Base-by-base conservation (phyloP, 345 rosid genomes). In the Sisymbrium altissimum region DNA sequence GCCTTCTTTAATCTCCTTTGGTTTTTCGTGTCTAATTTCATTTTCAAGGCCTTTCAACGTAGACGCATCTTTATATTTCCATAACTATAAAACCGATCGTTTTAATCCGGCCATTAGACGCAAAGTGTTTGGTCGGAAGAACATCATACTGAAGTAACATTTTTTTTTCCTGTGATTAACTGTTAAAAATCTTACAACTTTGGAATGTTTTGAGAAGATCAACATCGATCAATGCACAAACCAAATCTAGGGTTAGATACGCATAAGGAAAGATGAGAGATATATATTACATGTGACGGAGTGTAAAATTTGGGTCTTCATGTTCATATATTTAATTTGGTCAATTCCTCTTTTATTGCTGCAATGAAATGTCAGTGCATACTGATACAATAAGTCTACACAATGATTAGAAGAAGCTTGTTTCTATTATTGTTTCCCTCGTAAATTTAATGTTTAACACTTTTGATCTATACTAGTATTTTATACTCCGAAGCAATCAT, bases 161-260 rank as follows among this genome's bases (percentile, higher is more conserved):
- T 25, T 30, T 30, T 30, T 30, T n/a, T 27, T 3, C 7, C 7
- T 4, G 18, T 29, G 15, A 18, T 64, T 9, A 44, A 64, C 15
- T 64, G 69, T 30, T 18, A 33, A 6, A 40, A 45, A 39, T 40
- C 52, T 53, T 54, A 15, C 30, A n/a, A 36, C 48, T 48, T 15
- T 48, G 60, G 68, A 60, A 71, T 60, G 60, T 60, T 71, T 71
- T 35, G 23, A 46, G 19, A 70, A 71, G 38, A 60, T 58, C 58
- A 10, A 25, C 67, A 49, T 71, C 67, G 59, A 60, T 48, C 75
- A 36, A 25, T 71, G 59, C n/a, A 71, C 38, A 36, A 46, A 58
- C 5, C 33, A 60, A 58, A 60, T 71, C 40, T 38, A 71, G 60
- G 75, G 49, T 36, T 35, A 39, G 68, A 60, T 60, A 30, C 33